phyloP scores from a whole-genome alignment of 805 yeast species.

The Cyberlindnera japonica region DNA sequence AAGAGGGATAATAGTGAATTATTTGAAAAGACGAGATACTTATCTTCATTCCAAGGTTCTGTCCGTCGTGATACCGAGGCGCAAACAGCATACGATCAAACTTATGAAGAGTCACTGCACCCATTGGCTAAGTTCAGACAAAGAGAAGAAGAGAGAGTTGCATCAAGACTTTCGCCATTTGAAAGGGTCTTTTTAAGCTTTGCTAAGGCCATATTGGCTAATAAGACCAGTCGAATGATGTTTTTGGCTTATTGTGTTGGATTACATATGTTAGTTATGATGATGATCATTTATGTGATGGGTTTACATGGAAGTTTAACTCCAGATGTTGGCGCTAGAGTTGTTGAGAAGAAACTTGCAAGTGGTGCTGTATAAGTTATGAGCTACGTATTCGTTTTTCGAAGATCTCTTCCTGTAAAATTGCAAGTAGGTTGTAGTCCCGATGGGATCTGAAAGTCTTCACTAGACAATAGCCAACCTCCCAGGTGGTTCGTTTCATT shows the following conservation, averaged over 20 bases:
- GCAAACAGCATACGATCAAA: slow-evolving; percentile 45
- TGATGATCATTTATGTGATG: slow-evolving; percentile 54
- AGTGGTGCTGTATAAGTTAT: not conserved
- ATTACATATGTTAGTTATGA: slow-evolving; percentile 69
- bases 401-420: too few relatives aligned
- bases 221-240: slow-evolving; percentile 64
- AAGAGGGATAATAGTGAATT: slow-evolving; percentile 74
- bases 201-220: slow-evolving; percentile 72
- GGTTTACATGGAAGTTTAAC: slow-evolving; percentile 35
- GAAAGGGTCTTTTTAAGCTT: slow-evolving; percentile 75
- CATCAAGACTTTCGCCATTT: slow-evolving; percentile 65
- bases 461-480: too few relatives aligned
- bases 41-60: slow-evolving; percentile 45
- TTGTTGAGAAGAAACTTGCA: slow-evolving; percentile 4
- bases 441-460: too few relatives aligned
- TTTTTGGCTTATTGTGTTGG: slow-evolving; percentile 72
- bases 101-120: slow-evolving; percentile 73
- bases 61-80: slow-evolving; percentile 41
- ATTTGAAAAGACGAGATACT: slow-evolving; percentile 70
- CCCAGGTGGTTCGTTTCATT: too few relatives aligned
- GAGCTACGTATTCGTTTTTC: too few relatives aligned
- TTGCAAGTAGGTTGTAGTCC: too few relatives aligned
- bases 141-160: slow-evolving; percentile 71
- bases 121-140: slow-evolving; percentile 81
- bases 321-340: slow-evolving; percentile 8